A percentile compares a stretch with the other conserved stretches of the same genome.
These are phyloP conservation scores for Tetrapyrgos nigripes DNA, from an alignment of 1,284 basidiomycete genomes.

Conservation along the genomic window DNA sequence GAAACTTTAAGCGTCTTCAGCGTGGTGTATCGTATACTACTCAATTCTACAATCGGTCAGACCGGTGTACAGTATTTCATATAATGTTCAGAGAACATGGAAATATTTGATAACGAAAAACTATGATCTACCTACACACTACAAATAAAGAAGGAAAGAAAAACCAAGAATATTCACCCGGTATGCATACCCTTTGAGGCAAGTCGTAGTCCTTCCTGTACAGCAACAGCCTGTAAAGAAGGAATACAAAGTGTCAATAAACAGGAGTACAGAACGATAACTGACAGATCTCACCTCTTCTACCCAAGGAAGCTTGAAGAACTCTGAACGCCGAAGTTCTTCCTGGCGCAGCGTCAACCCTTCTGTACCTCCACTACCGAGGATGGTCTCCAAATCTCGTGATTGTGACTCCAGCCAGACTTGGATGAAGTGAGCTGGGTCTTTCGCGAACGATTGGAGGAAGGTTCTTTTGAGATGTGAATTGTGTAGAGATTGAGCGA, in stretches of 20 bases:
- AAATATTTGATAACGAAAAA: not conserved
- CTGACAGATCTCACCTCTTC: conserved; percentile 54
- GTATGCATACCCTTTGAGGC: conserved; percentile 21
- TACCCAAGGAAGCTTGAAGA: conserved; percentile 91
- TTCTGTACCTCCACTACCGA: conserved; percentile 87
- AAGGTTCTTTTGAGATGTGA: conserved; percentile 89
- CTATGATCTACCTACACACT: not conserved
- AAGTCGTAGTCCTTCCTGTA: conserved; percentile 51
- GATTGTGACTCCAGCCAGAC: conserved; percentile 93
- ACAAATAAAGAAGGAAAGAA: too few relatives aligned
- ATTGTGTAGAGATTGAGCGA: conserved; percentile 86
- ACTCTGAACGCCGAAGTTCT: conserved; percentile 87
- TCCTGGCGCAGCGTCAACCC: conserved; percentile 85
- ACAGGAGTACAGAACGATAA: not conserved
- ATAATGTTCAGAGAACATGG: not conserved
- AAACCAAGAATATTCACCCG: not conserved
- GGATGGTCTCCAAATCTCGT: conserved; percentile 85
- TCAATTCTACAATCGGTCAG: not conserved
- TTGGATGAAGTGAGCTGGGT: conserved; percentile 86
- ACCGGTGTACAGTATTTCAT: not conserved
- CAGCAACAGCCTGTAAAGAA: conserved; percentile 44
- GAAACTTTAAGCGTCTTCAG: conserved; percentile 46
- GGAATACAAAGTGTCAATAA: conserved; percentile 7
- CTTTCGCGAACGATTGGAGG: conserved; percentile 81
- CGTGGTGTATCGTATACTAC: not conserved